Conservation (phyloP, 108 stramenopile genomes). For the Pelagomonas calceolata region DNA sequence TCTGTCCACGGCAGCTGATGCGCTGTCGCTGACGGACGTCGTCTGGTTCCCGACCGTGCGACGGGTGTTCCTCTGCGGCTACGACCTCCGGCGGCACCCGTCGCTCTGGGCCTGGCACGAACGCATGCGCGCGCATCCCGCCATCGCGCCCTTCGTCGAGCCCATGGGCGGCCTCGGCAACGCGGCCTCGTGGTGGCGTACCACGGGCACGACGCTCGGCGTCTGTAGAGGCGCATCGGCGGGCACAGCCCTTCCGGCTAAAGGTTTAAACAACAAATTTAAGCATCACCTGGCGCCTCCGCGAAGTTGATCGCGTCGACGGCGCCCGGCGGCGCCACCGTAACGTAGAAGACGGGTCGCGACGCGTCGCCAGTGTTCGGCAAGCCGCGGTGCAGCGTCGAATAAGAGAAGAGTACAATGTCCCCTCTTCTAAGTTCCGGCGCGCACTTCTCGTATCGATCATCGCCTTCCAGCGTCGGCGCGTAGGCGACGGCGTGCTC, state of each 20-base stretch:
- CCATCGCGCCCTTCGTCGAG: too few relatives aligned
- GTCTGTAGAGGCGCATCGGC: too few relatives aligned
- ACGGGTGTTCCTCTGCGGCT: background rate
- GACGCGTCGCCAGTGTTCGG: conserved; percentile 6
- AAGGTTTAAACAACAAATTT: too few relatives aligned
- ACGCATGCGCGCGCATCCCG: too few relatives aligned
- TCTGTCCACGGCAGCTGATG: background rate
- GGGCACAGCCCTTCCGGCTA: too few relatives aligned
- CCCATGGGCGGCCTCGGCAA: too few relatives aligned
- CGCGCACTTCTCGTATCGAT: background rate
- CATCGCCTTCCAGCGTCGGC: background rate
- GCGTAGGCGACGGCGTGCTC: background rate
- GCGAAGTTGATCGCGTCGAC: conserved; percentile 5
- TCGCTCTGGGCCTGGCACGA: background rate
- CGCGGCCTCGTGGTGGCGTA: too few relatives aligned
- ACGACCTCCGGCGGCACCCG: background rate
- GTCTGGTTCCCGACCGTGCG: background rate
- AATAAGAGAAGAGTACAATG: conserved; percentile 24
- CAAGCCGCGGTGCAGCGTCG: conserved; percentile 18
- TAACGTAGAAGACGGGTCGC: conserved; percentile 5
- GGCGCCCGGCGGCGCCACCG: conserved; percentile 5
- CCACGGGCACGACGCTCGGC: too few relatives aligned
- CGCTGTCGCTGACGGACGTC: background rate
- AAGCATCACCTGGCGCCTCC: too few relatives aligned
- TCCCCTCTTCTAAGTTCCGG: conserved; percentile 21